These are phyloP conservation scores for Phalaenopsis hybrid DNA, from an alignment of 116 monocot genomes.

Conservation along the genomic window DNA sequence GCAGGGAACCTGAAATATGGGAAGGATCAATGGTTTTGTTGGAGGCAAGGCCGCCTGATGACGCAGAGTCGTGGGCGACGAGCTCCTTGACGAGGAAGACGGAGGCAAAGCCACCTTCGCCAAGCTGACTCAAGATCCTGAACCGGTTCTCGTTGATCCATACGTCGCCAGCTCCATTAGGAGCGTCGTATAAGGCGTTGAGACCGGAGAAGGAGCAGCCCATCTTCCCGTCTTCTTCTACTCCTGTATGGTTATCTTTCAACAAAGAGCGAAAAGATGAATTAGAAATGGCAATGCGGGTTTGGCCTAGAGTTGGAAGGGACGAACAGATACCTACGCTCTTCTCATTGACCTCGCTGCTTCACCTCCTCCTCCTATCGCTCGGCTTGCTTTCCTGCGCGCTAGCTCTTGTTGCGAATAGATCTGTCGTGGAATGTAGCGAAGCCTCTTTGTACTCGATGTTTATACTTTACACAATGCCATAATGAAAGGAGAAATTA, in stretches of 20 bases:
- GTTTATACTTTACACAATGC: not conserved
- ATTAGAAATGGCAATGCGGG: not conserved
- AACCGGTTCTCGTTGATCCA: conserved; percentile 97
- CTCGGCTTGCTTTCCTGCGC: not conserved
- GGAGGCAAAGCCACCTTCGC: conserved; percentile 70
- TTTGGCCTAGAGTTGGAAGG: not conserved
- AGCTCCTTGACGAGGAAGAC: conserved; percentile 89
- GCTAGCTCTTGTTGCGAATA: not conserved
- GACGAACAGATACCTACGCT: conserved; percentile 1
- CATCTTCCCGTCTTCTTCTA: conserved; percentile 28
- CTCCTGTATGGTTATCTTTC: not conserved
- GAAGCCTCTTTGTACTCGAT: not conserved
- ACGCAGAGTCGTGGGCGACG: conserved; percentile 21
- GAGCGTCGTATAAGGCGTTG: conserved; percentile 73
- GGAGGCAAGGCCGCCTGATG: conserved; percentile 24
- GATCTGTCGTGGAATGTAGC: conserved; percentile 1
- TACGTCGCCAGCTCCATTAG: conserved; percentile 66
- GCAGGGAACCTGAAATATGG: conserved; percentile 61
- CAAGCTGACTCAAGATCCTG: conserved; percentile 77
- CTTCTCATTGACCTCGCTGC: conserved; percentile 7
- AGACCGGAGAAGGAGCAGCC: conserved; percentile 96
- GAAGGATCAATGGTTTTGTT: conserved; percentile 51
- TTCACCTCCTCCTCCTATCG: no score
- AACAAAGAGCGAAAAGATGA: not conserved
- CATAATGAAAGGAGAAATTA: no score